Evolutionary conservation across 177 flowering plant genomes (phyloP).

Genomic region (Vitis hybrid): DNA sequence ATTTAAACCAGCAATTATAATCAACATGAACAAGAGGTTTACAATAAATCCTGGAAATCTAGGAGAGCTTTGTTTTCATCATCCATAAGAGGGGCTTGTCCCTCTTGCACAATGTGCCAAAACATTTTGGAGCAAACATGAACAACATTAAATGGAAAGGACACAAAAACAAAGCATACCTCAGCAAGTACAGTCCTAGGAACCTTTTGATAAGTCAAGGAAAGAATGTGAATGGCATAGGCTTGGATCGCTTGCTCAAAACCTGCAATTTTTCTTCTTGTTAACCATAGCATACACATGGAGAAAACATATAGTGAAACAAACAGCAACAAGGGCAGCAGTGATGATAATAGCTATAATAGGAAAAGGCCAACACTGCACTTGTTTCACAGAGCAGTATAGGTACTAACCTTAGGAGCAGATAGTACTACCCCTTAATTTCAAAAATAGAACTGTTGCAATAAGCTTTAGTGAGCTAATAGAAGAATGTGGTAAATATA

Average conservation of each 20-base stretch:
- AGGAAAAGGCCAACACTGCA: not conserved
- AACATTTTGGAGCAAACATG: not conserved
- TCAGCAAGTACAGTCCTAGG: slow-evolving; percentile 91
- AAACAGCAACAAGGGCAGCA: not conserved
- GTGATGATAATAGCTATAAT: not conserved
- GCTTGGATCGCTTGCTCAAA: slow-evolving; percentile 95
- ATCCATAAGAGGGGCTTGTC: too few species aligned
- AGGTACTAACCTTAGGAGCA: too few species aligned
- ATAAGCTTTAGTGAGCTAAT: too few species aligned
- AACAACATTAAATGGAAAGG: not conserved
- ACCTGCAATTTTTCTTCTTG: slow-evolving; percentile 46
- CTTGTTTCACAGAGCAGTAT: too few species aligned
- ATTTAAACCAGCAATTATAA: too few species aligned
- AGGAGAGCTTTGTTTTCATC: too few species aligned
- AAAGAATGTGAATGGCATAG: slow-evolving; percentile 85
- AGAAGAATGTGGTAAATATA: too few species aligned
- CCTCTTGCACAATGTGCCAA: not conserved
- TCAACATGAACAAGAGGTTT: too few species aligned
- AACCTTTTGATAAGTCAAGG: slow-evolving; percentile 84
- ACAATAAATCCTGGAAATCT: too few species aligned
- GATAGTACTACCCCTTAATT: too few species aligned
- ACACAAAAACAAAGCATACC: slow-evolving; percentile 42
- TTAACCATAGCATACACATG: slow-evolving; percentile 7
- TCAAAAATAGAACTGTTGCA: too few species aligned
- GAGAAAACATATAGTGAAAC: not conserved